phyloP scores from a whole-genome alignment of 2,329 filamentous ascomycete genomes.

The Clathrospora elynae region DNA sequence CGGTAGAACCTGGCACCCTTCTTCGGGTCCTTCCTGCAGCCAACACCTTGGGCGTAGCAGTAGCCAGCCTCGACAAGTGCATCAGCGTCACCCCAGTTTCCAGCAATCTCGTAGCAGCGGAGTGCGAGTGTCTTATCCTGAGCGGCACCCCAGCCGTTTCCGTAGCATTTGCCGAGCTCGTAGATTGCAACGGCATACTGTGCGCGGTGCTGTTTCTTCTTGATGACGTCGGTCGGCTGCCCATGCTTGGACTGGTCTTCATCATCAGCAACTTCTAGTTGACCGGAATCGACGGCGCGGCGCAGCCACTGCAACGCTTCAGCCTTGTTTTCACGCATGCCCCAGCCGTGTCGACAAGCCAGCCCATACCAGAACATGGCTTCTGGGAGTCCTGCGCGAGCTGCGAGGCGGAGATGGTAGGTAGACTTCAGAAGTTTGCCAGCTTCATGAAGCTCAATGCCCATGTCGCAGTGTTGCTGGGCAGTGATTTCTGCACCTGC shows the following conservation, averaged over 20 bases:
- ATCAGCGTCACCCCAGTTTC: conserved; percentile 92
- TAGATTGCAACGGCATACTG: conserved; percentile 97
- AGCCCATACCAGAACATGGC: conserved; percentile 96
- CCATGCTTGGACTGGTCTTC: conserved; percentile 67
- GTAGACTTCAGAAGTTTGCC: conserved; percentile 91
- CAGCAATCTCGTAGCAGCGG: conserved; percentile 95
- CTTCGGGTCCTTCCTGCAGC: conserved; percentile 94
- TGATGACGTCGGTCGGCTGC: conserved; percentile 67
- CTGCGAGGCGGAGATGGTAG: conserved; percentile 90
- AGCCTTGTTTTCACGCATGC: conserved; percentile 87
- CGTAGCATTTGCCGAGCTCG: conserved; percentile 92
- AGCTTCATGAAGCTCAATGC: conserved; percentile 85
- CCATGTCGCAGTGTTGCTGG: conserved; percentile 88
- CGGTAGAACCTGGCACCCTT: conserved; percentile 92
- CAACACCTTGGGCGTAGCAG: conserved; percentile 91
- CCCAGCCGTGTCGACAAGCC: conserved; percentile 95
- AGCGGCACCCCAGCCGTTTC: conserved; percentile 97
- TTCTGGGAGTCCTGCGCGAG: conserved; percentile 82
- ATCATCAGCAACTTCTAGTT: conserved; percentile 81
- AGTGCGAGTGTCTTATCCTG: conserved; percentile 88
- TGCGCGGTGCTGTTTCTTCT: conserved; percentile 82
- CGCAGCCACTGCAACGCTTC: conserved; percentile 93
- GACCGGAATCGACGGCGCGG: conserved; percentile 84
- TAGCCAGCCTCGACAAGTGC: conserved; percentile 93
- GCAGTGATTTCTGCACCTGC: conserved; percentile 69